Evolutionary conservation across 1,284 basidiomycete genomes (phyloP), one percentile per base, ranked within the genome.

Genomic region (Neotropicomus parvogracilis): DNA sequence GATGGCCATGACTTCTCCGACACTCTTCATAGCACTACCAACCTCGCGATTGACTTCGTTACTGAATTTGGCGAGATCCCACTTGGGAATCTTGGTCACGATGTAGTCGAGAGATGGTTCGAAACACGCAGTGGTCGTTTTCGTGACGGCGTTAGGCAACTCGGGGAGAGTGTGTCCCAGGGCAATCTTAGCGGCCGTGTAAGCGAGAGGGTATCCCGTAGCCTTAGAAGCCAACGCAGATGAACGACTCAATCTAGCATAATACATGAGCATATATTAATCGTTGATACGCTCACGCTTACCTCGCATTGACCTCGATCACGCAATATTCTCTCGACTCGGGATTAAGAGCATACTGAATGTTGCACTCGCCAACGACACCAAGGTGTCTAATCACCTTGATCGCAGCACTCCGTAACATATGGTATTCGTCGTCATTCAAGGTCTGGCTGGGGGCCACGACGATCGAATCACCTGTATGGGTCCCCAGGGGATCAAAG

Each of bases 381-480:
- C 97, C 97, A 51, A 99, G 85, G 72, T 99, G 95, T 54, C 97
- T 86, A 53, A 97, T 94, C 53, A 94, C 91, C 73, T 99, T 98
- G 75, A 99, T 86, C 29, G 97, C 97, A 48, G 97, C 95, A 54
- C 88, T 91, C 52, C 97, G 90, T 57, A 99, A 80, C 97, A 99
- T 99, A 74, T 99, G 95, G 73, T 99, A 99, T 67, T 97, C 93
- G 66, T 92, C 90, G 64, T 99, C 97, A 31, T 95, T 91, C 14
- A 99, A 75, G 2, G 97, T 99, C 70, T 99, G 97, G 4, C 94
- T 97, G 2, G 97, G 97, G 5, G 97, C 97, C 37, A 99, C 94
- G 65, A 99, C 97, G 63, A 99, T 99, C n/a, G 95, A 99, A 70
- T 99, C 97, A 63, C 97, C 97, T n/a, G 97, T 99, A 71, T 99